Base-by-base conservation (phyloP, 306 rosid species). In the Coriaria nepalensis region DNA sequence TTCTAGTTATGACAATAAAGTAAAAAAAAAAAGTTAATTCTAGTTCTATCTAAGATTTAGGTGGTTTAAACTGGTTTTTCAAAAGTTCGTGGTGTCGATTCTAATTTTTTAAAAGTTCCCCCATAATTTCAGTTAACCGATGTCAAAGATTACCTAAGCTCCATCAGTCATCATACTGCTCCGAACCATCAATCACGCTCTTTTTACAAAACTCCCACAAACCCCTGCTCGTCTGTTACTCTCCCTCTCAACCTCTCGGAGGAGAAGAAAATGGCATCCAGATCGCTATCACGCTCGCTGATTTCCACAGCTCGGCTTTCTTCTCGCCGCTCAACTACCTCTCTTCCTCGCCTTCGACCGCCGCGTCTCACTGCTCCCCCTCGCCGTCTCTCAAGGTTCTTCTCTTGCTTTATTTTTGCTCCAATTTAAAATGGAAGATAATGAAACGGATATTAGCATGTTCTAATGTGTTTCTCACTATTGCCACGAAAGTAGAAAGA, bases 321-420 rank as follows among this genome's bases (percentile, higher is more conserved):
- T 2, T 56, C 74, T 32, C 70, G 66, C 51, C 98, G 98, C 13
- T 57, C 83, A 0, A 60, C 82, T 2, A 61, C 92, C 2, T 36
- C 83, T 33, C 63, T 81, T 37, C 80, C 90, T 36, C 87, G 93
- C 13, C 52, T 75, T 45, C 76, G 72, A 4, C 79, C 81, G 2
- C 94, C 94, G 8, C 55, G 74, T 41, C 55, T 72, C 40, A 42
- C 87, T n/a, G 66, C 85, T 13, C 80, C 87, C 38, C 95, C 93
- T 47, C 92, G 81, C 51, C 90, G 87, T 43, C 76, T 75, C 62
- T 74, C 96, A 59, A 85, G 87, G 90, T 77, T 33, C 52, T 53
- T 12, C 39, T 43, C 6, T 39, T 13, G 5, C 6, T 9, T 5
- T 6, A 4, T 20, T 51, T 0, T 37, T 2, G 5, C 36, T n/a